Evolutionary conservation across 2,329 filamentous ascomycete genomes (phyloP), one percentile per base, ranked within the genome.

Genomic region (Colletotrichum tamarilloi): DNA sequence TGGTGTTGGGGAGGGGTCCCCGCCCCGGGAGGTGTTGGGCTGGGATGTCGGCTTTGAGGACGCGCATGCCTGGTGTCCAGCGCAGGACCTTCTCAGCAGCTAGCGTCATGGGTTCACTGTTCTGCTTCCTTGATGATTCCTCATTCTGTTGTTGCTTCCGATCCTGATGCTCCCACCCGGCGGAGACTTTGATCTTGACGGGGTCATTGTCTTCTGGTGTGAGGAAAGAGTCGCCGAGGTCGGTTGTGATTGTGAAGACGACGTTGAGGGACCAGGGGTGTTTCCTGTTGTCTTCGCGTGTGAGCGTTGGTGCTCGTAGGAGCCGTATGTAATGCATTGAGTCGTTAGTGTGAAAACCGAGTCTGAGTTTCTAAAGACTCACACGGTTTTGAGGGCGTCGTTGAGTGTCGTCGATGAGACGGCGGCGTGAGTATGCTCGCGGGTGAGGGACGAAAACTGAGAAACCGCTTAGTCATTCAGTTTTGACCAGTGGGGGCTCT

Each of bases 281-380:
- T 75, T 58, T 75, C 72, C 72, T 77, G 65, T 14, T 76, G 49
- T 68, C 72, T 14, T 75, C 70, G 26, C 64, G 76, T 0, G 79
- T 78, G 57, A 87, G 77, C 75, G 82, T 82, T 2, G 86, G 86
- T 2, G 86, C 82, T 16, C 88, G 83, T 38, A 90, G 80, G 5
- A 90, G 84, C 52, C 88, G 85, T 70, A 90, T 85, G 81, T 91
- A 91, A 76, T 91, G 88, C 89, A 91, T 91, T 22, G 60, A 22
- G 4, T 9, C 6, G 8, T 42, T 5, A 19, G 2, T 38, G n/a
- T 7, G 5, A 16, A 9, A 6, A n/a, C 5, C 22, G 16, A 9
- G 12, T 7, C 11, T 14, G 9, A 16, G 4, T 3, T 16, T 19
- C 1, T 30, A 11, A 16, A 2, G 22, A 26, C 7, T 63, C 11